Base-by-base conservation (phyloP, 345 rosid genomes). In the Zanthoxylum bungeanum region DNA sequence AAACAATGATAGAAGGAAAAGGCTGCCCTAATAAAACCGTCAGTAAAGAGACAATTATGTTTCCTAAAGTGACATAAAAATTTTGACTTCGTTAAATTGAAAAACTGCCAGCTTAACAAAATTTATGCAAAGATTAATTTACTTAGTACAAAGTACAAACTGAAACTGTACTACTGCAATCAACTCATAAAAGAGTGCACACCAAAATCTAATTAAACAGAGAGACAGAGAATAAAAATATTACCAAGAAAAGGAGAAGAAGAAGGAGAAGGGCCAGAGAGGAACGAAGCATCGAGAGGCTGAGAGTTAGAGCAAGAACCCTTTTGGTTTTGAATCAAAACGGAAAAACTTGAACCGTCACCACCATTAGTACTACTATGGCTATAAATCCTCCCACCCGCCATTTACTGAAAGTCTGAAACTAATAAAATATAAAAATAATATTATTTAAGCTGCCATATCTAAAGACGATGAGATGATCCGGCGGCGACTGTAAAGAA, bases 161-260 rank as follows among this genome's bases (percentile, higher is more conserved):
- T n/a, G n/a, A n/a, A n/a, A n/a, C n/a, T n/a, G n/a, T n/a, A n/a
- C n/a, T n/a, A n/a, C n/a, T n/a, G n/a, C n/a, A n/a, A n/a, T n/a
- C n/a, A n/a, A n/a, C n/a, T n/a, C n/a, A 1, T 16, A 57, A 4
- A 12, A 3, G 5, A 52, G 21, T n/a, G 17, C 24, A 19, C 7
- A 64, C 0, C n/a, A n/a, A 53, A 49, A 75, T 40, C 63, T 24
- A 58, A 40, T 17, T 36, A 64, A 7, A 44, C 39, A n/a, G n/a
- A 21, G n/a, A n/a, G n/a, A 60, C 24, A 59, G 69, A 16, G 52
- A 27, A 9, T 1, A 8, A 60, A 60, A 22, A 10, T 53, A 42
- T 14, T 86, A 87, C 91, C 90, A 1, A 81, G 81, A 70, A 80
- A 82, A 63, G 83, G 24, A 72, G 84, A 74, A n/a, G n/a, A n/a